These are phyloP conservation scores for Trichoderma asperellum DNA, from an alignment of 2,329 filamentous ascomycete genomes.

Conservation along the genomic window DNA sequence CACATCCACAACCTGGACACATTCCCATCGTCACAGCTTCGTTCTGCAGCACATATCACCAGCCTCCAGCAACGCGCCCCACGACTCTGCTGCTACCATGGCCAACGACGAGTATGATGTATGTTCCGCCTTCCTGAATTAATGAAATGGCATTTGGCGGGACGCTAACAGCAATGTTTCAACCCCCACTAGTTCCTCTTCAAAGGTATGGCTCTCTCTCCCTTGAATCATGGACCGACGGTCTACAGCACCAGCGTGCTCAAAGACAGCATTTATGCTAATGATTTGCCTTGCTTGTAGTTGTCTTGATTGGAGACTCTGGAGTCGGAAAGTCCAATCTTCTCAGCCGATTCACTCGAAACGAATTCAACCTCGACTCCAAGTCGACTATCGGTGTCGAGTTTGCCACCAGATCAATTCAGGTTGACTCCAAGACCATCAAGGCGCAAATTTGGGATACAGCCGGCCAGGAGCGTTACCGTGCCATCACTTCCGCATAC, in stretches of 20 bases:
- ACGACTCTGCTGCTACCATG: conserved; percentile 62
- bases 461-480: conserved; percentile 97
- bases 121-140: conserved; percentile 49
- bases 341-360: conserved; percentile 97
- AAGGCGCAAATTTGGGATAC: conserved; percentile 99
- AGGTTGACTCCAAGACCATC: conserved; percentile 99
- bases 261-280: conserved; percentile 37
- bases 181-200: conserved; percentile 80
- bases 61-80: conserved; percentile 12
- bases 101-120: conserved; percentile 99
- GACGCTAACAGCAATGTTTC: conserved; percentile 40
- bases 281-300: conserved; percentile 52
- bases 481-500: conserved; percentile 98
- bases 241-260: conserved; percentile 16
- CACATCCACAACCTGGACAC: conserved; percentile 30
- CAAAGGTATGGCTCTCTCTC: conserved; percentile 71
- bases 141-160: conserved; percentile 27
- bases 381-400: conserved; percentile 99
- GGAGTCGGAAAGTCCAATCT: conserved; percentile 99
- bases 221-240: conserved; percentile 33
- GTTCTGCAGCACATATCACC: conserved; percentile 9
- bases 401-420: conserved; percentile 97
- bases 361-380: conserved; percentile 99
- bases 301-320: conserved; percentile 98
- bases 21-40: conserved; percentile 20